phyloP scores from a whole-genome alignment of 768 basidiomycete species.

The Fibroporia radiculosa region DNA sequence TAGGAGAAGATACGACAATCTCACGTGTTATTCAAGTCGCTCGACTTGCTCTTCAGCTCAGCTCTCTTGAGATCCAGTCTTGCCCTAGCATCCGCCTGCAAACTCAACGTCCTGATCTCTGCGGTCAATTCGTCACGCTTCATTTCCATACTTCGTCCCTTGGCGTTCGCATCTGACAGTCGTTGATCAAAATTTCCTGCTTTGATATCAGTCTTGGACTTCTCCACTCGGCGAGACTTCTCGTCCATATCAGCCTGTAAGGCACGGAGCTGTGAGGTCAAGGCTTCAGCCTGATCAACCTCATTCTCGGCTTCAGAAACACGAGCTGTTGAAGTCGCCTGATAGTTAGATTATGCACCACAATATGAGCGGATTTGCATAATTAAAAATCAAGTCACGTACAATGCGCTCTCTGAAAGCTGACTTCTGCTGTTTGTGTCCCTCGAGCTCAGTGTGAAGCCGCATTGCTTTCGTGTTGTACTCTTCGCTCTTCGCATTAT shows the following conservation, averaged over 20 bases:
- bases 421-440: conserved; percentile 44
- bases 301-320: conserved; percentile 45
- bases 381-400: conserved; percentile 25
- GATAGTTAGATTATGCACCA: neutral
- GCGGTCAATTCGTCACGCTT: conserved; percentile 58
- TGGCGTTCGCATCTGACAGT: conserved; percentile 44
- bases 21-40: conserved; percentile 64
- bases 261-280: conserved; percentile 46
- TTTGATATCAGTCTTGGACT: conserved; percentile 50
- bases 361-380: neutral
- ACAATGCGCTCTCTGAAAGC: conserved; percentile 51
- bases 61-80: conserved; percentile 66
- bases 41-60: conserved; percentile 56
- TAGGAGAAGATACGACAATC: too few relatives aligned
- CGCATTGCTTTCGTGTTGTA: conserved; percentile 53
- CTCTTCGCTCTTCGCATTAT: conserved; percentile 49
- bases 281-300: conserved; percentile 47
- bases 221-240: conserved; percentile 52
- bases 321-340: conserved; percentile 32
- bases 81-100: conserved; percentile 77
- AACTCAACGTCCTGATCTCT: conserved; percentile 63
- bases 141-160: conserved; percentile 57
- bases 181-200: conserved; percentile 58
- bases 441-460: conserved; percentile 47
- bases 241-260: conserved; percentile 62